Evolutionary conservation across 768 basidiomycete genomes (phyloP), one percentile per base, ranked within the genome.

Genomic region (Tulasnella sp.): DNA sequence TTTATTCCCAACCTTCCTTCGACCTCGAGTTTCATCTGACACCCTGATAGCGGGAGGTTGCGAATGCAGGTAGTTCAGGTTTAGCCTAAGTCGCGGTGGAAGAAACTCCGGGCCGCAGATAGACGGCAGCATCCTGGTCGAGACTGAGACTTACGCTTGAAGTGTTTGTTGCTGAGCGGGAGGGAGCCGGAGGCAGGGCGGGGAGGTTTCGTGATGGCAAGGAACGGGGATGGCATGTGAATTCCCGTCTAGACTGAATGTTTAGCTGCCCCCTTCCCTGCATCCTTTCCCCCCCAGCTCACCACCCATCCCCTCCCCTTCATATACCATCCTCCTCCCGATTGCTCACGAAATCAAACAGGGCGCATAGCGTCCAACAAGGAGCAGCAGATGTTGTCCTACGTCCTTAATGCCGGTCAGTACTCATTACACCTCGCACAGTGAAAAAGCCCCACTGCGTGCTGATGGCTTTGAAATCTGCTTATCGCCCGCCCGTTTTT

Each of bases 401-500:
- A 55, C 75, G 75, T 75, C 29, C 39, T 51, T 57, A 75, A 29
- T 40, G 35, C 51, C 13, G 75, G 75, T 75, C 48, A 75, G 75
- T 61, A 75, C 74, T 55, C 37, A 40, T 39, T 39, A 1, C 40
- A 42, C 20, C 55, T 20, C 23, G 18, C 88, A 90, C 90, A 89
- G 87, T 89, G 86, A 89, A 67, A 67, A 32, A 26, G 16, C 13
- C 5, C 61, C 26, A 29, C n/a, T 29, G 85, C 83, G 94, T 95
- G 93, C 93, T 93, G 92, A 93, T 94, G 90, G 93, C 91, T 87
- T 90, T 90, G 84, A 90, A 86, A 89, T 94, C 94, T 42, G 29
- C 57, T 61, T 39, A 61, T 55, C 75, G 48, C 48, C 46, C 57
- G 18, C 39, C 29, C 39, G 87, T 91, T 91, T 81, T 95, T 94